Evolutionary conservation across 1,284 basidiomycete genomes (phyloP), one percentile per base, ranked within the genome.

Genomic region (Cronartium ribicola): DNA sequence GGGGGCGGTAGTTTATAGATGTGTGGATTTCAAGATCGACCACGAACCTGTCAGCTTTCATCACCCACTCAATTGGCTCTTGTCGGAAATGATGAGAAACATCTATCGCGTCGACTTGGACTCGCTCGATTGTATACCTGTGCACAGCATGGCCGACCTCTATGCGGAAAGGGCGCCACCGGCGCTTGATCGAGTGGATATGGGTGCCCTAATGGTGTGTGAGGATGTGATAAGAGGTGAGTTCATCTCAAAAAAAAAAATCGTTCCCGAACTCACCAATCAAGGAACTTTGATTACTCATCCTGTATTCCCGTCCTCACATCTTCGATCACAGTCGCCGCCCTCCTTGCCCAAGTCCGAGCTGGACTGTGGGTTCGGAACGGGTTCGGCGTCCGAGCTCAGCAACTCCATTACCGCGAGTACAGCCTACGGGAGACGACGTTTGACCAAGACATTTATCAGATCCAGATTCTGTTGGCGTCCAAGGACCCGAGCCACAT

Each of bases 331-430:
- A 59, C 76, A 94, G 92, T 92, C 4, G 84, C 92, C 22, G 86
- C 89, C 0, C 90, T 93, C 85, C 88, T 98, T 44, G 92, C 95
- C 0, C 96, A 98, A 82, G 94, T 98, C 70, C 88, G 94, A 17
- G 90, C 92, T 1, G 94, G 94, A 2, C 85, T 98, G 22, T 99
- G 96, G 96, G 94, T 97, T 4, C 89, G 95, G 68, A 99, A 99
- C 78, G 96, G 96, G 2, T 92, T 94, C 78, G 91, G 90, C 5
- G 94, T 98, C 78, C 89, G 95, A 1, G 92, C 92, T 0, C 96
- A 98, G 81, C 86, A 94, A n/a, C 85, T 95, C 71, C 94, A 98
- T 81, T 99, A 98, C 81, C 90, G 94, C 57, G 95, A 98, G 81
- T 93, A 93, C 80, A 90, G 91, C 85, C 87, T 98, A 69, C 89